Evolutionary conservation across 495 filamentous ascomycete genomes (phyloP).

Genomic region (Aspergillus bertholletiae): DNA sequence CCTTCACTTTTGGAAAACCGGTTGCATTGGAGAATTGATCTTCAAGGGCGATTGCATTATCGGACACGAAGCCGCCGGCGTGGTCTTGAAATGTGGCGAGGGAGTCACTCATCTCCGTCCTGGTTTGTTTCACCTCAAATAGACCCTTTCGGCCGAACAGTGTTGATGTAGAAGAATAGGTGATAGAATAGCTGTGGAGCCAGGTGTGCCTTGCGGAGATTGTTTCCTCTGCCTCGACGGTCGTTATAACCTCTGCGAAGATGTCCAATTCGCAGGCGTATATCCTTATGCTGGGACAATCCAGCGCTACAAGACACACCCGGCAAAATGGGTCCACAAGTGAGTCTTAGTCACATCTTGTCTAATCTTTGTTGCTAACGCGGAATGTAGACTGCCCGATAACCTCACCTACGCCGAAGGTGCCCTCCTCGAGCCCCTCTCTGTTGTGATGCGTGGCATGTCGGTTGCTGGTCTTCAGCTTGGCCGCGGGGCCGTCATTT

Average conservation of each 20-base stretch:
- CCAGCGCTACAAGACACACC: slow-evolving; percentile 61
- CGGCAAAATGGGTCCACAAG: slow-evolving; percentile 56
- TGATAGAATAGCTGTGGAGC: slow-evolving; percentile 72
- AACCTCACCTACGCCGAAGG: slow-evolving; percentile 60
- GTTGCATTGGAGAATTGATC: slow-evolving; percentile 69
- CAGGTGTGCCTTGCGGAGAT: slow-evolving; percentile 63
- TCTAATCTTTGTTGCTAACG: not conserved
- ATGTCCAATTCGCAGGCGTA: slow-evolving; percentile 64
- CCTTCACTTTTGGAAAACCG: slow-evolving; percentile 75
- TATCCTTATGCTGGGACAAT: slow-evolving; percentile 57
- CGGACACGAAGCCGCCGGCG: slow-evolving; percentile 74
- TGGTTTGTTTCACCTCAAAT: too few species aligned
- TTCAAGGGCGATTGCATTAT: slow-evolving; percentile 66
- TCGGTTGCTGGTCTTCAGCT: slow-evolving; percentile 50
- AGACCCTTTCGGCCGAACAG: too few species aligned
- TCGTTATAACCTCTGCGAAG: slow-evolving; percentile 75
- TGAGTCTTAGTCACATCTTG: not conserved
- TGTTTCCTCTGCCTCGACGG: slow-evolving; percentile 64
- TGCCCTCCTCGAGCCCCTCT: slow-evolving; percentile 71
- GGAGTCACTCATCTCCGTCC: slow-evolving; percentile 31
- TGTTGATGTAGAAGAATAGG: slow-evolving; percentile 31
- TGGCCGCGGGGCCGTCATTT: slow-evolving; percentile 58
- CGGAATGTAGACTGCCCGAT: slow-evolving; percentile 45
- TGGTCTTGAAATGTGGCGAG: slow-evolving; percentile 61
- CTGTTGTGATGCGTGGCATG: slow-evolving; percentile 70